These are phyloP conservation scores for Cordyceps javanica DNA, from an alignment of 2,329 filamentous ascomycete species.

Conservation along the genomic window DNA sequence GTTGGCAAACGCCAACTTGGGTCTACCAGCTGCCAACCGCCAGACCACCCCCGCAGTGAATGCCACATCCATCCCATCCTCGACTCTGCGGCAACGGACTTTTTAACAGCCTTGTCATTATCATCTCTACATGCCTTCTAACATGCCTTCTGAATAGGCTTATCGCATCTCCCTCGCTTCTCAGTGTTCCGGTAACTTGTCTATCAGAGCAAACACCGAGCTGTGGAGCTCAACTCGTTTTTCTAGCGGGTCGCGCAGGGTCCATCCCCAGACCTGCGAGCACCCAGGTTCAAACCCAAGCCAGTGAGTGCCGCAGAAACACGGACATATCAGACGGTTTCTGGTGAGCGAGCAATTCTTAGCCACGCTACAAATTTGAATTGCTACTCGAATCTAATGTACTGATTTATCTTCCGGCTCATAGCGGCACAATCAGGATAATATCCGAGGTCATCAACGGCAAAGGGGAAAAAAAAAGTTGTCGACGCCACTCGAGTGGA, in stretches of 20 bases:
- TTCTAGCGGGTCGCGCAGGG: constrained; percentile 5
- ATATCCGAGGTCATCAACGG: neutral
- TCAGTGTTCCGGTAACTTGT: neutral
- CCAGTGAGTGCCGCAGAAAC: neutral
- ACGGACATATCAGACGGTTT: no score
- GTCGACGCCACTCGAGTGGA: neutral
- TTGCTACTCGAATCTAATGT: no score
- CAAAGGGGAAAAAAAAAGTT: neutral
- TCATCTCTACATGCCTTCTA: neutral
- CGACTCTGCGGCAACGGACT: neutral
- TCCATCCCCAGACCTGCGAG: neutral
- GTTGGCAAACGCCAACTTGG: constrained; percentile 1
- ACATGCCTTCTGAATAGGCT: neutral
- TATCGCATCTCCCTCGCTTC: neutral
- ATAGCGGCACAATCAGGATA: neutral
- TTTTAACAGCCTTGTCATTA: neutral
- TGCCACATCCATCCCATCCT: neutral
- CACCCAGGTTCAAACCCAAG: neutral
- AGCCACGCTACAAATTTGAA: neutral
- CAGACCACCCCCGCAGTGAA: neutral
- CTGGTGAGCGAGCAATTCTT: neutral
- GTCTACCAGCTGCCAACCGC: neutral
- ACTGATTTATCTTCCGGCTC: no score
- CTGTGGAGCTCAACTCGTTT: constrained; percentile 1
- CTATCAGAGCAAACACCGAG: constrained; percentile 1